Conservation (phyloP, 2,329 filamentous ascomycete species). For the Trichophaea hybrida region DNA sequence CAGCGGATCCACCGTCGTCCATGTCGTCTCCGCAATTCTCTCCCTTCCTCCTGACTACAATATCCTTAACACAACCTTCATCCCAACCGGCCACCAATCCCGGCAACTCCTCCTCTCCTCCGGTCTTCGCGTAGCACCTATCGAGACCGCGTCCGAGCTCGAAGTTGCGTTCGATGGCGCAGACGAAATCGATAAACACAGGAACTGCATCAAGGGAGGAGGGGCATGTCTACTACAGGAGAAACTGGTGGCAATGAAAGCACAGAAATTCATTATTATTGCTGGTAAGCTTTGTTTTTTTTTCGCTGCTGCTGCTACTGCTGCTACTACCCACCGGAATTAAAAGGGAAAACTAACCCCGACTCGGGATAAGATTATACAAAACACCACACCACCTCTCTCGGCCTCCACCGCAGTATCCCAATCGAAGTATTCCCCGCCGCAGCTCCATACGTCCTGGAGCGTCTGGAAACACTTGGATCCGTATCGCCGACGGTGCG, state of each 20-base stretch:
- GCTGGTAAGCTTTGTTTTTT: constrained; percentile 43
- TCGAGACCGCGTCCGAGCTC: constrained; percentile 42
- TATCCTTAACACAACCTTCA: constrained; percentile 57
- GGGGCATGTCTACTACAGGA: constrained; percentile 95
- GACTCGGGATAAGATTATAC: constrained; percentile 64
- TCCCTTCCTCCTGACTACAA: constrained; percentile 42
- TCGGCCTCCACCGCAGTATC: constrained; percentile 40
- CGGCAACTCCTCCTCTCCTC: constrained; percentile 70
- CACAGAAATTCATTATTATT: constrained; percentile 75
- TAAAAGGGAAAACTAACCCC: constrained; percentile 43
- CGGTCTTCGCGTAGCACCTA: constrained; percentile 59
- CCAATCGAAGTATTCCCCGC: constrained; percentile 89
- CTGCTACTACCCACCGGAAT: neutral
- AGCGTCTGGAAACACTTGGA: constrained; percentile 57
- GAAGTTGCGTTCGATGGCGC: constrained; percentile 35
- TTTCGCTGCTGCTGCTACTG: neutral
- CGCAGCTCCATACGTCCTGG: constrained; percentile 61
- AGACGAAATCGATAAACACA: constrained; percentile 84
- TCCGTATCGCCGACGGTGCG: constrained; percentile 56
- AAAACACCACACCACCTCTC: no score
- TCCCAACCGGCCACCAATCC: constrained; percentile 83
- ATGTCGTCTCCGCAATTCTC: constrained; percentile 65
- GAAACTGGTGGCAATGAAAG: constrained; percentile 78
- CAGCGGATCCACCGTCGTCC: constrained; percentile 65
- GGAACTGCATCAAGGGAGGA: constrained; percentile 96